Conservation (phyloP, 192 early-diverging fungal species). For the Backusella mclennaniae region DNA sequence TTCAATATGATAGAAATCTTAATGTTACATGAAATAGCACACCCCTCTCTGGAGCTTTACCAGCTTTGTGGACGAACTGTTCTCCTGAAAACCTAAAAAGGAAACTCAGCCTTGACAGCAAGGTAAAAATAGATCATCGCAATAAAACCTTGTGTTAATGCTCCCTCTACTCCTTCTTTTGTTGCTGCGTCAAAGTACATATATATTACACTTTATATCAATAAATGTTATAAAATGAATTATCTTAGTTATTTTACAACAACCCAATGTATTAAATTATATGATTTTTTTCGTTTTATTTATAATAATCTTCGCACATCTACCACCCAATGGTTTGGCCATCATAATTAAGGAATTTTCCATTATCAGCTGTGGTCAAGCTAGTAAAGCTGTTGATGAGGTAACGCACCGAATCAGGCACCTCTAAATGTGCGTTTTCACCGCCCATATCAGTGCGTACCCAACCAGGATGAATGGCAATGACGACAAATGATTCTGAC, state of each 20-base stretch:
- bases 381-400: neutral
- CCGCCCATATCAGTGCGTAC: conserved; percentile 28
- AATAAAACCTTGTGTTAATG: neutral
- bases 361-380: conserved; percentile 1
- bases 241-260: too few relatives aligned
- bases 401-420: neutral
- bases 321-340: conserved; percentile 23
- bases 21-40: too few relatives aligned
- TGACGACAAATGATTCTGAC: conserved; percentile 7
- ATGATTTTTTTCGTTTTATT: neutral
- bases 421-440: neutral
- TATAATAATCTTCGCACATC: neutral
- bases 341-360: conserved; percentile 11
- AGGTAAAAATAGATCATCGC: neutral
- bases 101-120: neutral
- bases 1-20: too few relatives aligned
- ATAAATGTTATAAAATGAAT: too few relatives aligned
- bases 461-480: conserved; percentile 27
- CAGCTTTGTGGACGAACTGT: neutral
- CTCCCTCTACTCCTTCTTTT: neutral
- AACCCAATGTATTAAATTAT: too few relatives aligned
- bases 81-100: neutral
- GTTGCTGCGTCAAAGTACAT: neutral
- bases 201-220: too few relatives aligned
- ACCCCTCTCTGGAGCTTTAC: neutral